Evolutionary conservation across 805 yeast genomes (phyloP).

Genomic region (Ogataea glucozyma): DNA sequence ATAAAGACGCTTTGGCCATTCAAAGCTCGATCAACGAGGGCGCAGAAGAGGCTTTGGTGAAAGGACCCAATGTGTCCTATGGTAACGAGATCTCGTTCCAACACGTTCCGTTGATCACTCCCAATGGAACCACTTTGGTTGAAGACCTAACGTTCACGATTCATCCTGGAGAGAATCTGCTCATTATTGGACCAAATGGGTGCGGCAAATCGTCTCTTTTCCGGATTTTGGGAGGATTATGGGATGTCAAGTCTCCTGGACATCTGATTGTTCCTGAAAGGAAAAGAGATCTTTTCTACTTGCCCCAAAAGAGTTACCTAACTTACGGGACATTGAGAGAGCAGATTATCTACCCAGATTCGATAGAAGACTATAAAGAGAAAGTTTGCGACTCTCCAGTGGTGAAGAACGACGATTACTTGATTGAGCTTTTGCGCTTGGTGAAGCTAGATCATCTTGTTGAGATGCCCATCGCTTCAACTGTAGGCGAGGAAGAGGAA

Average conservation of each 20-base stretch:
- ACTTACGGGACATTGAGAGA: constrained; percentile 79
- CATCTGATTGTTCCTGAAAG: constrained; percentile 62
- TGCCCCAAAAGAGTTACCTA: constrained; percentile 91
- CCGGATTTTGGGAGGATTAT: constrained; percentile 86
- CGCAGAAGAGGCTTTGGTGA: constrained; percentile 24
- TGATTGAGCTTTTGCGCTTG: constrained; percentile 53
- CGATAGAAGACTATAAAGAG: constrained; percentile 51
- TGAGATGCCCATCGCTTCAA: constrained; percentile 34
- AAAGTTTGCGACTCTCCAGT: constrained; percentile 7
- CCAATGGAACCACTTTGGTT: constrained; percentile 74
- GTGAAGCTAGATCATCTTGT: constrained; percentile 62
- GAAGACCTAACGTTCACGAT: constrained; percentile 67
- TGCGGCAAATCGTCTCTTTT: constrained; percentile 93
- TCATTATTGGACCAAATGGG: constrained; percentile 95
- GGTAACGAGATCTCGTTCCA: constrained; percentile 70
- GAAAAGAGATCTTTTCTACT: constrained; percentile 72
- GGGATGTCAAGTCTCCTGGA: constrained; percentile 73
- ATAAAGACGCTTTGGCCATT: constrained; percentile 28
- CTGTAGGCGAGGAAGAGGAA: constrained; percentile 21
- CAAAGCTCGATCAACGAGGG: constrained; percentile 20
- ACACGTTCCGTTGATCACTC: constrained; percentile 80
- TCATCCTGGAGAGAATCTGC: constrained; percentile 77
- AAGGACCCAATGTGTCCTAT: constrained; percentile 38
- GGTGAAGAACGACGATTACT: constrained; percentile 47
- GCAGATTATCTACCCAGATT: constrained; percentile 86